phyloP scores from a whole-genome alignment of 1,284 basidiomycete genomes.

The Agroathelia rolfsii region DNA sequence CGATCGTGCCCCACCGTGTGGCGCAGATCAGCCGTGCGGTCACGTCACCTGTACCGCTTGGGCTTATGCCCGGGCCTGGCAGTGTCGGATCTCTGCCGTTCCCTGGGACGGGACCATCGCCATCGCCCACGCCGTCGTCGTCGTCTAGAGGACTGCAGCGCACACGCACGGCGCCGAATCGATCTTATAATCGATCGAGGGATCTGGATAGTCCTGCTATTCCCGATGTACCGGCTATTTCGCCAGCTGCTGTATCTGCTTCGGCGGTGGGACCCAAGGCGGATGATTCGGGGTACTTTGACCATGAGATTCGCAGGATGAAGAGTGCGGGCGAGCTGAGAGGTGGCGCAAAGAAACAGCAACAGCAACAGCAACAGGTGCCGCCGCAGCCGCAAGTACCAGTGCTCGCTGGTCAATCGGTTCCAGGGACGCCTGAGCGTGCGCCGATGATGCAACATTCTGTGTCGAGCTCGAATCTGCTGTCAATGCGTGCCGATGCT shows the following conservation, averaged over 20 bases:
- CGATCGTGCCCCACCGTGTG: conserved; percentile 55
- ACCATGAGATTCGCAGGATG: conserved; percentile 70
- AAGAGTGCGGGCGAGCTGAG: conserved; percentile 78
- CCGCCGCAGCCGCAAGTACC: conserved; percentile 9
- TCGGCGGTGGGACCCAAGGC: conserved; percentile 16
- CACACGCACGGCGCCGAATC: conserved; percentile 64
- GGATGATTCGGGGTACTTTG: conserved; percentile 31
- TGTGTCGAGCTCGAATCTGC: conserved; percentile 52
- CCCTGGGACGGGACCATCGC: conserved; percentile 9
- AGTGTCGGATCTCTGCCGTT: too few species aligned
- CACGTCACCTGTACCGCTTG: conserved; percentile 31
- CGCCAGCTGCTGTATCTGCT: conserved; percentile 11
- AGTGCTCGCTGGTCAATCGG: conserved; percentile 18
- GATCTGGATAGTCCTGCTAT: too few species aligned
- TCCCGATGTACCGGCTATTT: conserved; percentile 14
- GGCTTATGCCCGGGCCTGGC: neutral
- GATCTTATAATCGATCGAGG: conserved; percentile 36
- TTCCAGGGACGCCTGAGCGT: conserved; percentile 32
- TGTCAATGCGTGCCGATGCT: conserved; percentile 25
- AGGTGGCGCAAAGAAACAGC: conserved; percentile 24
- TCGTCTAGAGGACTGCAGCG: conserved; percentile 42
- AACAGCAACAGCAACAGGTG: conserved; percentile 15
- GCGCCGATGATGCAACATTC: conserved; percentile 49
- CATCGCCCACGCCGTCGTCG: conserved; percentile 19
- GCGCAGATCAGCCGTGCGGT: conserved; percentile 39